Base-by-base conservation (phyloP, 1,284 basidiomycete genomes). In the Trichosporon faecale region DNA sequence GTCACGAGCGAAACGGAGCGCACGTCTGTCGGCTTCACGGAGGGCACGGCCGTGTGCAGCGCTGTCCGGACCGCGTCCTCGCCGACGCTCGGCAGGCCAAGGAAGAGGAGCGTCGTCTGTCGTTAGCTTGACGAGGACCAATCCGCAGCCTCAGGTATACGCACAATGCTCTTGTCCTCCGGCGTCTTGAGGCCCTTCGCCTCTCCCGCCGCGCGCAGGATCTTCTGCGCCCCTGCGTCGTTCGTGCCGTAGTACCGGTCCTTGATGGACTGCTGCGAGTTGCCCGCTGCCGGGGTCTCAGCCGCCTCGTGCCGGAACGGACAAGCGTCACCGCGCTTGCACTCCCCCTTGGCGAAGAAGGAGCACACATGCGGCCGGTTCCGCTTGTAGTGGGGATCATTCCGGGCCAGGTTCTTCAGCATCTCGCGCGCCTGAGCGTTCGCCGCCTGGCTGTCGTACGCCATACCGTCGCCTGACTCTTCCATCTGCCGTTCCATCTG, bases 341-440 rank as follows among this genome's bases (percentile, higher is more conserved):
- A 99, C 70, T 94, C 91, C 0, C 97, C 97, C 84, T 98, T 98
- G 55, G 89, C 91, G 79, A 91, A 99, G 86, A 99, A 98, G 0
- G 93, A 94, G 82, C 97, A 99, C 9, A 97, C 82, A 76, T 98
- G 93, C 64, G 96, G 93, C 68, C 92, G 86, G 84, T 99, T 98
- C 66, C 95, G 90, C 84, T 98, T 98, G 86, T 98, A 99, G 79
- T 94, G 93, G 0, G 96, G 95, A 77, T 98, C 95, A 35, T 92
- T 93, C 74, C 94, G 88, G 14, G 96, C 95, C 18, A 99, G 86
- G 75, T 93, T 90, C 84, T 97, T 96, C 73, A 99, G 85, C 90
- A 99, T 93, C 75, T 99, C 96, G 82, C 95, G 95, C 40, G 94
- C 95, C 12, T 91, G 91, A 44, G 90, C 88, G 46, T 87, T 88